Base-by-base conservation (phyloP, 1,284 basidiomycete genomes). In the Meripilus lineatus region DNA sequence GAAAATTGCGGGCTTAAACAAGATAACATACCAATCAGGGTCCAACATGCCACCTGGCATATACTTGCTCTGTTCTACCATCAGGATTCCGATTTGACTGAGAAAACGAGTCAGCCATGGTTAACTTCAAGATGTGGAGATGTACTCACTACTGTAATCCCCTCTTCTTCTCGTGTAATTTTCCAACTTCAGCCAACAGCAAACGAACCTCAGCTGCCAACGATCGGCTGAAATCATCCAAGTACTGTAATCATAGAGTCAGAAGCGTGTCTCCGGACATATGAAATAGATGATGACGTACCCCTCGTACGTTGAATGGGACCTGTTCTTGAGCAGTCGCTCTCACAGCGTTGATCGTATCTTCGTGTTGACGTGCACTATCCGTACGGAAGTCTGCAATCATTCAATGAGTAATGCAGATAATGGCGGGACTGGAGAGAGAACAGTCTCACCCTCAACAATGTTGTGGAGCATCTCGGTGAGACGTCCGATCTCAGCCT, bases 141-240 rank as follows among this genome's bases (percentile, higher is more conserved):
- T 15, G 33, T 26, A 74, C 84, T 43, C 62, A 89, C 85, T 80
- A 77, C 65, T 87, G 81, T 23, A 87, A 66, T 23, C 71, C 74
- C 26, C 84, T 75, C 54, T 79, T 73, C 57, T 89, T 81, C 58
- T 87, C 83, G 18, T 84, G 77, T 33, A 89, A 65, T 52, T 81
- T 84, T 30, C 84, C 84, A 21, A 89, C 86, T 65, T 89, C 86
- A 26, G 71, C 75, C 6, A 89, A 71, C 8, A 89, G 70, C 69
- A 85, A 81, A 22, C 84, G 76, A 5, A 89, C 85, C 63, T 89
- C 86, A n/a, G 73, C 70, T 4, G 87, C 84, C 35, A 89, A 64
- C 2, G 85, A 81, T 58, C 80, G 84, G 60, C 84, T 88, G 63
- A 89, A 89, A 45, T 89, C 84, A 50, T 88, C 84, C 15, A 89